phyloP scores from a whole-genome alignment of 1,139 yeast species.

The Geotrichum fermentans region DNA sequence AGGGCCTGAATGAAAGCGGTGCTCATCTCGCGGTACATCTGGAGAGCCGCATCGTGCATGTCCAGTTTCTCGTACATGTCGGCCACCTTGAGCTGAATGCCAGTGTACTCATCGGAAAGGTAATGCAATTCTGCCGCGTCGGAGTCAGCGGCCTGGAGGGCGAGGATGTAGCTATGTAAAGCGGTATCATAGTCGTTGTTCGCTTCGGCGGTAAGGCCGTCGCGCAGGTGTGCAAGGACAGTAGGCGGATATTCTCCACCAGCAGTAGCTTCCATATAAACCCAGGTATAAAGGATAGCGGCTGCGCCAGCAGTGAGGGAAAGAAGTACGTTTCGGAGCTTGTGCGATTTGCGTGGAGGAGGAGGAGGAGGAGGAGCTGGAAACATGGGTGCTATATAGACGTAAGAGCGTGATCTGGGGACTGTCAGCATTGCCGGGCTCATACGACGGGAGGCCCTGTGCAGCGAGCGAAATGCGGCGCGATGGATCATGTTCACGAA shows the following conservation, averaged over 20 bases:
- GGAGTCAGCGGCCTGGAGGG: conserved; percentile 44
- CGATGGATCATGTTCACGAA: background rate
- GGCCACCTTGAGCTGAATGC: conserved; percentile 77
- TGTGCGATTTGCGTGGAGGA: conserved; percentile 2
- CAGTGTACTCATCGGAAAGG: conserved; percentile 69
- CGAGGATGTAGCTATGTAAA: conserved; percentile 59
- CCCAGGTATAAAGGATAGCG: conserved; percentile 6
- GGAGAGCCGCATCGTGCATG: conserved; percentile 57
- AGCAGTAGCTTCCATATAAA: conserved; percentile 23
- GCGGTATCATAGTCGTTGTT: conserved; percentile 55
- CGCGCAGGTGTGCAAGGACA: conserved; percentile 65
- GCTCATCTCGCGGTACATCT: conserved; percentile 64
- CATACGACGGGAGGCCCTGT: background rate
- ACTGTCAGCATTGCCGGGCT: background rate
- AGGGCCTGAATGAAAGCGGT: conserved; percentile 55
- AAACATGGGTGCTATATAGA: conserved; percentile 4
- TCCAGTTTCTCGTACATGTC: conserved; percentile 75
- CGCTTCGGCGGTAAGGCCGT: conserved; percentile 76
- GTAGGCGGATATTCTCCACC: conserved; percentile 43
- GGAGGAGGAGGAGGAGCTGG: conserved; percentile 8
- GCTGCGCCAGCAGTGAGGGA: background rate
- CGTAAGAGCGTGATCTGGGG: no score
- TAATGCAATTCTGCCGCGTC: conserved; percentile 34
- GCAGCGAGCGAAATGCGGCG: background rate
- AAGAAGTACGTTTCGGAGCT: background rate